A percentile compares a stretch with the other conserved stretches of the same genome.
Evolutionary conservation across 768 basidiomycete genomes (phyloP).

Genomic region (Leccinum subgranulosum): DNA sequence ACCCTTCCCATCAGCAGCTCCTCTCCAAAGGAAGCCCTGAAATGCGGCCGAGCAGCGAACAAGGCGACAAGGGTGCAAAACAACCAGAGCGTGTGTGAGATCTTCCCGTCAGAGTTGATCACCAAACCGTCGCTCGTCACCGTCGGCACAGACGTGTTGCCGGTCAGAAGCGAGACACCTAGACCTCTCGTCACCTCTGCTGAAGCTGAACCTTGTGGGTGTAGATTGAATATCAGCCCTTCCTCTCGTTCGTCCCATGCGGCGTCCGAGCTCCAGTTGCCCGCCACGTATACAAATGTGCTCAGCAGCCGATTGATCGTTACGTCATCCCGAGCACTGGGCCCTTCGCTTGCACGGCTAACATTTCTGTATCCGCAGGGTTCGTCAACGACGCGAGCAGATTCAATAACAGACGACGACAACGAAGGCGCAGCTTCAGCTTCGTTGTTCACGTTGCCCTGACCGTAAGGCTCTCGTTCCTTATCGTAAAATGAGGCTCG

Average conservation of each 20-base stretch:
- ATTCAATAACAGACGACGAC: background rate
- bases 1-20: conserved; percentile 10
- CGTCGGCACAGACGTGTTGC: conserved; percentile 6
- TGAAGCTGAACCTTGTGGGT: conserved; percentile 12
- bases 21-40: conserved; percentile 12
- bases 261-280: conserved; percentile 20
- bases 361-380: background rate
- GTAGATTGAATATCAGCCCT: conserved; percentile 26
- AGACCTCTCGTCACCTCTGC: background rate
- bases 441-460: conserved; percentile 18
- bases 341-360: conserved; percentile 3
- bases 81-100: conserved; percentile 51
- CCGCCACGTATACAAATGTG: conserved; percentile 20
- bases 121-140: conserved; percentile 27
- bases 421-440: background rate
- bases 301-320: conserved; percentile 10
- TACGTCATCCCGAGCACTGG: conserved; percentile 12
- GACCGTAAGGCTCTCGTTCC: conserved; percentile 14
- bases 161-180: conserved; percentile 10
- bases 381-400: background rate
- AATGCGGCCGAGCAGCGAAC: conserved; percentile 14
- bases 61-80: conserved; percentile 34
- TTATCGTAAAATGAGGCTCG: conserved; percentile 20
- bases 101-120: conserved; percentile 49
- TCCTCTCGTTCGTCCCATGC: conserved; percentile 27